Evolutionary conservation across 2,329 filamentous ascomycete genomes (phyloP), one percentile per base, ranked within the genome.

Genomic region (Septoria petroselini): DNA sequence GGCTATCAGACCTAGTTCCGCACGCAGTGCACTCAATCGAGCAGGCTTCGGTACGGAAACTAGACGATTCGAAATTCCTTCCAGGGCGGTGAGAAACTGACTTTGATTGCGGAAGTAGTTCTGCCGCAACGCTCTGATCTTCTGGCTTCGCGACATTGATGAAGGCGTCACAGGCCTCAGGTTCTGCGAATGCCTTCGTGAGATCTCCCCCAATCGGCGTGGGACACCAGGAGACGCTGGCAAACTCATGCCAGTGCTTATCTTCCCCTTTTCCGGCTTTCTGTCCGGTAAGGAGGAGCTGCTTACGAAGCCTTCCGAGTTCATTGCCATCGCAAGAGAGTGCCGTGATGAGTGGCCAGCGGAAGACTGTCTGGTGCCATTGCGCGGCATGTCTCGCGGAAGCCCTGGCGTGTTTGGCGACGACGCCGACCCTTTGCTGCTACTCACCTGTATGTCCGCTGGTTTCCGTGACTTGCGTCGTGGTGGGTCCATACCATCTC

Each of bases 41-140:
- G 88, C 88, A 27, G 84, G 82, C 65, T 93, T 93, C 1, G 88
- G 88, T 4, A 93, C 88, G 46, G 85, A 78, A 4, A 93, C 86
- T 37, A 93, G 73, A n/a, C 87, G 82, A 64, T 89, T 91, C 2
- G 88, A 93, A 45, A 93, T 91, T 58, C 86, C 85, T 66, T 91
- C 86, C 12, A 93, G 76, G 1, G 88, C 88, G 3, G 83, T 86
- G 53, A 93, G 66, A 63, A 93, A 91, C 59, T 88, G 85, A 1
- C 86, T 91, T 68, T 93, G 80, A 53, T 83, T 88, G 45, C 86
- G 78, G 65, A 91, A 93, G 67, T 93, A 93, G 66, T 93, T 88
- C 52, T 90, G 86, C 48, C 86, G 76, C 53, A 93, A 66, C 7
- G 90, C 70, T 41, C 83, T 82, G n/a, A 82, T 78, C 65, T 88